Evolutionary conservation across 352 stramenopile species (phyloP), one percentile per base, ranked within the genome.

Genomic region (Pythium oligandrum): DNA sequence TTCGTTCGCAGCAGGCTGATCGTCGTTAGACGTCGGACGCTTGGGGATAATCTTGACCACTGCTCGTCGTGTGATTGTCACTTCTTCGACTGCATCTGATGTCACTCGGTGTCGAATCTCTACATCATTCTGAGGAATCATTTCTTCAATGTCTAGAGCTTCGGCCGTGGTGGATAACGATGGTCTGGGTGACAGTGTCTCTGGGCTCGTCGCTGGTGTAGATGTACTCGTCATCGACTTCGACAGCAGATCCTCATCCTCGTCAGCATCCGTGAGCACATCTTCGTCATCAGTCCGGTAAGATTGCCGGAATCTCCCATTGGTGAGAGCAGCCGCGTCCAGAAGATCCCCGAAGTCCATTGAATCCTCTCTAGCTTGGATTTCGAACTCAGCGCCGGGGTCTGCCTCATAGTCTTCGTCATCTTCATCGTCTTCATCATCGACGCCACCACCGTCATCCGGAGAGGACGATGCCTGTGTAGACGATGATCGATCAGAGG

Each of bases 91-190:
- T 26, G 17, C 17, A 26, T 26, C 17, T 26, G 17, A 26, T 26
- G 17, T 26, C 17, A 26, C 17, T 26, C 17, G 17, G 17, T 26
- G 17, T 26, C 17, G 7, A 8, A 43, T 1, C 6, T 38, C 31
- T 47, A 31, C 42, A 35, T 32, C 44, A 34, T 68, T 70, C 36
- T 71, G 63, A 4, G 75, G 71, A 42, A 66, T 54, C 33, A 86
- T 57, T 50, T 89, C 73, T 51, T 86, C 71, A 32, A 86, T 68
- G 47, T 53, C 46, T 6, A 10, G 33, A n/a, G 48, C 43, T 17
- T 30, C 40, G 30, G 38, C n/a, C 2, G 40, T 33, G 2, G 39
- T 51, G 3, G 51, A 39, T 2, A 36, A 8, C 2, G 57, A 38
- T 4, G 54, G 38, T 26, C 17, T 26, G 17, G 17, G 17, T 26